Percentiles rank a stretch among this genome's conserved stretches.
phyloP scores from a whole-genome alignment of 192 early-diverging fungal species.

The Nowakowskiella sp. region DNA sequence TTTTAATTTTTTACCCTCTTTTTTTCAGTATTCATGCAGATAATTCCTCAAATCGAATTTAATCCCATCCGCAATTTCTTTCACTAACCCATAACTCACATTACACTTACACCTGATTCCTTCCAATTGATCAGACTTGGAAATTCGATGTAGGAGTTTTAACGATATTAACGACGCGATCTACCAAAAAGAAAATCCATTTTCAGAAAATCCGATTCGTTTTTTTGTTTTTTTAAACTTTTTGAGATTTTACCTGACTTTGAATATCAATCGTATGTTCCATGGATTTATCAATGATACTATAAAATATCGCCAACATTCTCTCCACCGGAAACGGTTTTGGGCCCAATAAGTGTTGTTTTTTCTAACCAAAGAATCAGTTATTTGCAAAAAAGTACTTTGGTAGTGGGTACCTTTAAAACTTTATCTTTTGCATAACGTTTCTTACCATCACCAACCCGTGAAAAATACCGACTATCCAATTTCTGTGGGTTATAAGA shows the following conservation, averaged over 20 bases:
- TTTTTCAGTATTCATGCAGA: too few species aligned
- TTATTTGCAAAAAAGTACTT: not conserved
- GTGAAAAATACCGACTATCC: slow-evolving; percentile 81
- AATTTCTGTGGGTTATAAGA: slow-evolving; percentile 86
- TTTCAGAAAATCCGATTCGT: not conserved
- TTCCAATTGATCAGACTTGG: slow-evolving; percentile 67
- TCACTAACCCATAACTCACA: slow-evolving; percentile 71
- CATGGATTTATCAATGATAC: slow-evolving; percentile 62
- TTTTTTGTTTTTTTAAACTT: too few species aligned
- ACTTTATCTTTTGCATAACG: too few species aligned
- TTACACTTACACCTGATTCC: slow-evolving; percentile 83
- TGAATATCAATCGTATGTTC: slow-evolving; percentile 72
- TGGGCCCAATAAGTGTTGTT: slow-evolving; percentile 86
- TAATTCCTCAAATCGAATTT: slow-evolving; percentile 82
- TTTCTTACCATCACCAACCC: slow-evolving; percentile 34
- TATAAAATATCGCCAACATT: slow-evolving; percentile 95
- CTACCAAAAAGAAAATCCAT: slow-evolving; percentile 28
- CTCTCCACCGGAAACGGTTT: slow-evolving; percentile 91
- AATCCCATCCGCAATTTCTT: slow-evolving; percentile 62
- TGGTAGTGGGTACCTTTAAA: not conserved
- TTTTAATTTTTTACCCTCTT: too few species aligned
- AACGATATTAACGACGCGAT: slow-evolving; percentile 78
- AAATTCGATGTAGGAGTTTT: slow-evolving; percentile 64
- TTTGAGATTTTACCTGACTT: slow-evolving; percentile 31
- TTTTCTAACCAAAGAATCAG: too few species aligned